Percentiles rank a stretch among this genome's conserved stretches.
phyloP scores from a whole-genome alignment of 2,329 filamentous ascomycete genomes.

The Uncinocarpus reesii region DNA sequence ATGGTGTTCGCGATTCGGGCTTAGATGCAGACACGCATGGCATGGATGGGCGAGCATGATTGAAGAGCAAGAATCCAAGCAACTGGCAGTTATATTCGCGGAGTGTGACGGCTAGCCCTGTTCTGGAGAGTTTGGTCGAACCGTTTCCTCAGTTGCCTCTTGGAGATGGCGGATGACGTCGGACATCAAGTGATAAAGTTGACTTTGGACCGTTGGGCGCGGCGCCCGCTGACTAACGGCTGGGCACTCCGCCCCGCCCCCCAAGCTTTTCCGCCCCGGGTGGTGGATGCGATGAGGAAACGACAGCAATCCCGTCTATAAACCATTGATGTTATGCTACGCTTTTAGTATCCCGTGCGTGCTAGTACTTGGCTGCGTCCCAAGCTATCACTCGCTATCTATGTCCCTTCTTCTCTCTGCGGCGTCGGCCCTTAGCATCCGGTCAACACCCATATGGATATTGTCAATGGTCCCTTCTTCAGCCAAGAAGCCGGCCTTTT shows the following conservation, averaged over 20 bases:
- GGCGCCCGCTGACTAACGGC: background rate
- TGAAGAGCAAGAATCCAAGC: background rate
- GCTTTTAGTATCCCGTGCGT: background rate
- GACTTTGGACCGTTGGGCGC: background rate
- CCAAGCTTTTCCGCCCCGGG: background rate
- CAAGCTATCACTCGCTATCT: background rate
- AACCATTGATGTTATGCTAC: too few species aligned
- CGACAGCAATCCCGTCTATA: too few species aligned
- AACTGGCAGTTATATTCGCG: background rate
- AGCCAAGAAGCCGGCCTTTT: constrained; percentile 19
- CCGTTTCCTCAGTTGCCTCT: constrained; percentile 7
- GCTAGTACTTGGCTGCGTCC: background rate
- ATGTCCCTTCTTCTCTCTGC: constrained; percentile 33
- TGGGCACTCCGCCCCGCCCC: constrained; percentile 1
- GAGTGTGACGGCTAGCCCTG: constrained; percentile 7
- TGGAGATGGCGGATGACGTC: background rate
- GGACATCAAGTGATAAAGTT: background rate
- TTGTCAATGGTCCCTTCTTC: background rate
- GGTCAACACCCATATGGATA: constrained; percentile 35
- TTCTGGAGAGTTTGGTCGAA: constrained; percentile 11
- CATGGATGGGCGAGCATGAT: constrained; percentile 1
- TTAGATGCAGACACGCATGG: background rate
- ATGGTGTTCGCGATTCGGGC: background rate
- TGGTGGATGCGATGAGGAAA: too few species aligned
- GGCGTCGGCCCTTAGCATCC: constrained; percentile 46